Base-by-base conservation (phyloP, 768 basidiomycete species). In the Chalciporus piperatus region DNA sequence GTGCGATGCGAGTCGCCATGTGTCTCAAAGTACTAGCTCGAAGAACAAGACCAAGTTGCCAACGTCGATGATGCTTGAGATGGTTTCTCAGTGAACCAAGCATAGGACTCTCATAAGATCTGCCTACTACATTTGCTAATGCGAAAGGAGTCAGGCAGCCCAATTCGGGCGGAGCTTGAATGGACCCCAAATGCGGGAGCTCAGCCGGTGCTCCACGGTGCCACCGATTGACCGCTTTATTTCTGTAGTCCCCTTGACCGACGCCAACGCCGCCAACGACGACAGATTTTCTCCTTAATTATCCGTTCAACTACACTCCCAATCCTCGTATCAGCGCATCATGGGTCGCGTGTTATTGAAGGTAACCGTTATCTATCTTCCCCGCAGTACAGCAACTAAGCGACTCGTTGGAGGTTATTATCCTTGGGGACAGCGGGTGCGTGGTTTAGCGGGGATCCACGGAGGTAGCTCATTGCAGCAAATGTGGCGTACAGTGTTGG, bases 391-490 rank as follows among this genome's bases (percentile, higher is more conserved):
- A 52, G 41, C 45, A 38, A 9, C 55, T 64, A 25, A 65, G 46
- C 10, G 30, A 37, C 14, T 7, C 7, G 44, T 22, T 16, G 62
- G n/a, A 98, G 96, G 95, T 97, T 70, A 98, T 98, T 74, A 98
- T 99, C 71, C 86, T 98, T 56, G 96, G 96, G 61, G 97, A 98
- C 80, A 93, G 91, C 72, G 91, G 91, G 91, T 92, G 66, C 56
- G 90, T 59, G 38, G 41, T 42, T 13, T 14, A 22, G 47, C 27
- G 45, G 32, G 27, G 46, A 20, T 23, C 33, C 27, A 37, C 40
- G 35, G 47, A 60, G 35, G 39, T 50, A 48, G 39, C 56, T 55
- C 51, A 56, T 27, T 16, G 40, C 43, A 27, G 22, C 28, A 45
- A 16, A 41, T 35, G 50, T 28, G 23, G 53, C 51, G 45, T 35